phyloP scores from a whole-genome alignment of 108 stramenopile genomes.

The Nitzschia inconspicua region DNA sequence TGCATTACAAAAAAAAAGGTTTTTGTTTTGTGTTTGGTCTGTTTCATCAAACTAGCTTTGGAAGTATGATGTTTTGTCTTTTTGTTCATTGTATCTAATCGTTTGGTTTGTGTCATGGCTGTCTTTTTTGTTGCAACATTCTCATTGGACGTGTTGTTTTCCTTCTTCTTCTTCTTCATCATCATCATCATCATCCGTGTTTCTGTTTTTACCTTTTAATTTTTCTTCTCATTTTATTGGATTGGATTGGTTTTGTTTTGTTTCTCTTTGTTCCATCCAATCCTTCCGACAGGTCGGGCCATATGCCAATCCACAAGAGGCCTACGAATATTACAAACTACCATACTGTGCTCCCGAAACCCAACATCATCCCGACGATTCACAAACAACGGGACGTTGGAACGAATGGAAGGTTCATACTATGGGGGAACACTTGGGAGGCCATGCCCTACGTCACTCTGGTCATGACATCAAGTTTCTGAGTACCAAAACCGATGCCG shows the following conservation, averaged over 20 bases:
- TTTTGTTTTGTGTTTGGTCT: no score
- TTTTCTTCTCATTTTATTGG: neutral
- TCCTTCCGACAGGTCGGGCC: slow-evolving; percentile 81
- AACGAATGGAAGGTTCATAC: slow-evolving; percentile 79
- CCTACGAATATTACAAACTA: slow-evolving; percentile 95
- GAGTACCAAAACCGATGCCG: slow-evolving; percentile 41
- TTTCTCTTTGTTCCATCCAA: neutral
- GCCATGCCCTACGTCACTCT: slow-evolving; percentile 80
- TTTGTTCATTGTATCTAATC: neutral
- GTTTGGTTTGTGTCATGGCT: neutral
- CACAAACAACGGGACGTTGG: slow-evolving; percentile 67
- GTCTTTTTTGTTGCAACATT: neutral
- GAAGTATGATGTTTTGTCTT: neutral
- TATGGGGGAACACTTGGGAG: slow-evolving; percentile 74
- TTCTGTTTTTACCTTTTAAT: neutral
- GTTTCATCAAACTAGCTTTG: no score
- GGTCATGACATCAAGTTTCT: slow-evolving; percentile 80
- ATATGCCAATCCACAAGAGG: slow-evolving; percentile 98
- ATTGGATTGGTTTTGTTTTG: neutral
- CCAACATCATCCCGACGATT: slow-evolving; percentile 66
- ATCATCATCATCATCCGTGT: neutral
- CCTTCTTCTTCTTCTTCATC: neutral
- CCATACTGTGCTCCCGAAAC: slow-evolving; percentile 96
- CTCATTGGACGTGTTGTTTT: neutral
- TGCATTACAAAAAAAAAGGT: no score